Conservation (phyloP, 192 early-diverging fungal species). For the Coemansia sp. region DNA sequence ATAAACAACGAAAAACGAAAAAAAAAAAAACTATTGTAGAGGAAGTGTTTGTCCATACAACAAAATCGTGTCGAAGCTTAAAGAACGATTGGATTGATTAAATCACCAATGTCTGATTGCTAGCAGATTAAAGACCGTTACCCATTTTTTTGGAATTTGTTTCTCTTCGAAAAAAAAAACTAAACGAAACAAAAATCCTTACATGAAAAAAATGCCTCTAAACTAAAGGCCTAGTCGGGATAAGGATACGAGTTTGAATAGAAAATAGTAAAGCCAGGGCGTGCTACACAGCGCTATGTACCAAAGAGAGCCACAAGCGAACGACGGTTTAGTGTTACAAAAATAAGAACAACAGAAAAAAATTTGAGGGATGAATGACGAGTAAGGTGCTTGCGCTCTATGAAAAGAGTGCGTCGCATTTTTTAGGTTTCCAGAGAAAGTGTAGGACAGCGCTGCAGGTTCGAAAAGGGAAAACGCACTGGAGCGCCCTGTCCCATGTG, state of each 20-base stretch:
- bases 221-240: too few species aligned
- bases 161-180: not conserved
- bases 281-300: not conserved
- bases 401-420: too few species aligned
- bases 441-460: not conserved
- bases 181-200: too few species aligned
- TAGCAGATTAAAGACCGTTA: not conserved
- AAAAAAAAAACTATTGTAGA: slow-evolving; percentile 1
- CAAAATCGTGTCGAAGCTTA: not conserved
- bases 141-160: not conserved
- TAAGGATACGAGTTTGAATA: too few species aligned
- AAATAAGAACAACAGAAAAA: not conserved
- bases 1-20: not conserved
- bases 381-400: not conserved
- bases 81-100: not conserved
- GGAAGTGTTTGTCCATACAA: not conserved
- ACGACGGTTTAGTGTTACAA: not conserved
- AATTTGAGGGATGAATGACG: not conserved
- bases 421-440: slow-evolving; percentile 1
- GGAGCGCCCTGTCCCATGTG: too few species aligned
- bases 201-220: too few species aligned
- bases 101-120: not conserved
- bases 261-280: too few species aligned
- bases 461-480: too few species aligned
- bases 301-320: not conserved